phyloP scores from a whole-genome alignment of 768 basidiomycete genomes.

The Pleurotus giganteus region DNA sequence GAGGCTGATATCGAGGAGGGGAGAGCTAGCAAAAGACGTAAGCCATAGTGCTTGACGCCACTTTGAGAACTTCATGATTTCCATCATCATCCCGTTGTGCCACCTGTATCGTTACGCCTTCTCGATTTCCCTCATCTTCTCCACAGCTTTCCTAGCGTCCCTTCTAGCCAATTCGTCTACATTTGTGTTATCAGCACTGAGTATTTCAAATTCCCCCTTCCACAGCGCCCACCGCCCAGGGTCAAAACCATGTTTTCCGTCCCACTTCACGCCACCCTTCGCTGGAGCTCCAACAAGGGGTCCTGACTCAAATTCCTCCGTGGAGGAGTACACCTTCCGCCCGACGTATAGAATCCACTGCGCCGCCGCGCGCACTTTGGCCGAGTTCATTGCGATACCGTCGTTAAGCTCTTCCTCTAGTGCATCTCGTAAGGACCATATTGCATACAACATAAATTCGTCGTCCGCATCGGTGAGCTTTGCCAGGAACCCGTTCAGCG shows the following conservation, averaged over 20 bases:
- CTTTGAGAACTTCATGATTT: neutral
- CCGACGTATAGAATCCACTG: slow-evolving; percentile 4
- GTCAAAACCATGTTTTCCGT: slow-evolving; percentile 5
- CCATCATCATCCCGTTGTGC: neutral
- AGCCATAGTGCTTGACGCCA: slow-evolving; percentile 26
- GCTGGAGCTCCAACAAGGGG: slow-evolving; percentile 5
- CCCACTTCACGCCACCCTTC: neutral
- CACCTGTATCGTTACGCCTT: neutral
- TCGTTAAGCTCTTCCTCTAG: neutral
- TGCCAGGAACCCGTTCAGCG: neutral
- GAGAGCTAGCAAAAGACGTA: slow-evolving; percentile 49
- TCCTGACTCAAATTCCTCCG: slow-evolving; percentile 4
- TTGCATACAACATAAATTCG: slow-evolving; percentile 5
- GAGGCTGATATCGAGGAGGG: slow-evolving; percentile 63
- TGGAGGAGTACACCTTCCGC: slow-evolving; percentile 1
- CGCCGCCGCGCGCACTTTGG: slow-evolving; percentile 3
- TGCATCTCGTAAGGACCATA: slow-evolving; percentile 2
- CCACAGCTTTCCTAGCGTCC: neutral
- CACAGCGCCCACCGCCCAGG: slow-evolving; percentile 4
- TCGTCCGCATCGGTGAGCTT: neutral
- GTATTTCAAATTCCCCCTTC: neutral
- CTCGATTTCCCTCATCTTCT: slow-evolving; percentile 5
- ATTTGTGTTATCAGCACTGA: neutral
- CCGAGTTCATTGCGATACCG: neutral
- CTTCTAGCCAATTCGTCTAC: neutral